Conservation (phyloP, 1,139 yeast species). For the Eremothecium cymbalariae region DNA sequence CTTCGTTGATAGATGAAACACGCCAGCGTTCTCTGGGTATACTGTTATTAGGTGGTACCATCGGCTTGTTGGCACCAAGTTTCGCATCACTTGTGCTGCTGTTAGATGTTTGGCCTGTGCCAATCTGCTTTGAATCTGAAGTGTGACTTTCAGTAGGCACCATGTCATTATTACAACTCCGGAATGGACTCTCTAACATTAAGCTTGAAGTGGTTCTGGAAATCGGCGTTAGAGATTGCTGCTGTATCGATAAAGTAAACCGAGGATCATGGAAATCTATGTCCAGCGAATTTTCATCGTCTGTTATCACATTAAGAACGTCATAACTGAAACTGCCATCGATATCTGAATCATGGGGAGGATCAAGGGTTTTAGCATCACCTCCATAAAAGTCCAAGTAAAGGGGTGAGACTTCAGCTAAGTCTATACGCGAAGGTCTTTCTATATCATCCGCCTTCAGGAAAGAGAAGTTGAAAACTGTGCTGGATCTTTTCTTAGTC, state of each 20-base stretch:
- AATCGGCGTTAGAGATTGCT: constrained; percentile 1
- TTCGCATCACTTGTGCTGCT: neutral
- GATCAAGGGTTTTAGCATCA: too few relatives aligned
- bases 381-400: neutral
- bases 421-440: constrained; percentile 1
- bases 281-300: constrained; percentile 1
- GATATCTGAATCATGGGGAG: too few relatives aligned
- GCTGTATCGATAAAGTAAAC: neutral
- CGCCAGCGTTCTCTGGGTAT: constrained; percentile 1
- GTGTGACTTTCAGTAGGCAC: constrained; percentile 1
- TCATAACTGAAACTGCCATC: constrained; percentile 2
- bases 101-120: constrained; percentile 1
- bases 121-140: neutral
- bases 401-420: neutral
- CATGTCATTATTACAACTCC: neutral
- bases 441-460: constrained; percentile 4
- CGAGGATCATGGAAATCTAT: constrained; percentile 2
- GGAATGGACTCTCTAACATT: constrained; percentile 2
- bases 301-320: constrained; percentile 5
- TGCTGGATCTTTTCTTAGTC: constrained; percentile 9
- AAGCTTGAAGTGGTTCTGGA: neutral
- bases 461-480: constrained; percentile 7
- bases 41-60: neutral
- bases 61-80: neutral
- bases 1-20: constrained; percentile 8